phyloP scores from a whole-genome alignment of 352 stramenopile species.

The Phytopythium cucurbitacearum region DNA sequence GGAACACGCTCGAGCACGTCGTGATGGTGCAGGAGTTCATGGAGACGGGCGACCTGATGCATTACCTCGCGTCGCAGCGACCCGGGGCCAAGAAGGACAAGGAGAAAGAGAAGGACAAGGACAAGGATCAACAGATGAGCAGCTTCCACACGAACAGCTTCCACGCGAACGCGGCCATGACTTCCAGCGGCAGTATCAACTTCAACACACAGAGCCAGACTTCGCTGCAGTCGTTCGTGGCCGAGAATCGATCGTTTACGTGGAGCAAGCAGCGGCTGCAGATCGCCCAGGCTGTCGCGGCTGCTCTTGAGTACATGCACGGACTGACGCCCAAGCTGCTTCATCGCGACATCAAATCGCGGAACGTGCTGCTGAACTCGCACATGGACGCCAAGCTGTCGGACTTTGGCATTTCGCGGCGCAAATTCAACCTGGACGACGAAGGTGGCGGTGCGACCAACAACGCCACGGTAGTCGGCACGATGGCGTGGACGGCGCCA shows the following conservation, averaged over 20 bases:
- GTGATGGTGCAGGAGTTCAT: slow-evolving; percentile 78
- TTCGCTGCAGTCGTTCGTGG: slow-evolving; percentile 1
- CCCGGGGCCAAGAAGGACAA: slow-evolving; percentile 2
- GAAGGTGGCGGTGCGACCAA: slow-evolving; percentile 24
- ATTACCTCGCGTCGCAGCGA: slow-evolving; percentile 34
- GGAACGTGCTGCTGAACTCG: slow-evolving; percentile 74
- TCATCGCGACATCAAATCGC: slow-evolving; percentile 87
- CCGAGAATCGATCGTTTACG: slow-evolving; percentile 22
- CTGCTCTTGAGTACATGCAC: slow-evolving; percentile 80
- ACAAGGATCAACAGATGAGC: too few relatives aligned
- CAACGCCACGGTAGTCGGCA: slow-evolving; percentile 50
- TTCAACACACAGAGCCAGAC: background rate
- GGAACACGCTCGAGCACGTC: slow-evolving; percentile 67
- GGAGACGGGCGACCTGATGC: slow-evolving; percentile 58
- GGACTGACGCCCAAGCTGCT: slow-evolving; percentile 67
- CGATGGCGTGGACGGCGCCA: slow-evolving; percentile 61
- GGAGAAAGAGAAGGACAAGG: too few relatives aligned
- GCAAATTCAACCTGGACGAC: slow-evolving; percentile 35
- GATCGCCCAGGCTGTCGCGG: slow-evolving; percentile 50
- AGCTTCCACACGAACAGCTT: too few relatives aligned
- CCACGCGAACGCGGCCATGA: background rate
- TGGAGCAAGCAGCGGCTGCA: slow-evolving; percentile 50
- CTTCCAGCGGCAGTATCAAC: slow-evolving; percentile 1
- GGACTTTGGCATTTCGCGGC: slow-evolving; percentile 52
- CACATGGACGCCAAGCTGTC: slow-evolving; percentile 49